Evolutionary conservation across 164 flowering plant genomes (phyloP).

Genomic region (Brasenia schreberi): DNA sequence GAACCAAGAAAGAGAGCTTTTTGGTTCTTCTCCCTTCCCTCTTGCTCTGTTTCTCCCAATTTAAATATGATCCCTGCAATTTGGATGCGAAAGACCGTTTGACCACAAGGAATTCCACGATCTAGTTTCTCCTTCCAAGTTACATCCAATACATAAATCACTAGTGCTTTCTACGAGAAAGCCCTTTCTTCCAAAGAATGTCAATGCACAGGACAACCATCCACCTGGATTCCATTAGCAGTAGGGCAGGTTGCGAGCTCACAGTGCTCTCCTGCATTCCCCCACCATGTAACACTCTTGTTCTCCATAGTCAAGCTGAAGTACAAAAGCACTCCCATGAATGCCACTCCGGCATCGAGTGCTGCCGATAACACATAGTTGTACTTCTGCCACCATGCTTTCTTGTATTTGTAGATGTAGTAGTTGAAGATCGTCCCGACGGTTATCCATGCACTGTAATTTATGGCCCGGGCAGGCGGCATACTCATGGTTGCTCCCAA

Average conservation of each 20-base stretch:
- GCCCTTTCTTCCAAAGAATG: too few relatives aligned
- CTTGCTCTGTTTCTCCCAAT: too few relatives aligned
- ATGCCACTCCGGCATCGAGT: constrained; percentile 18
- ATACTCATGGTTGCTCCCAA: constrained; percentile 15
- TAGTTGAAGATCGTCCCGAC: constrained; percentile 15
- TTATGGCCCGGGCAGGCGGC: constrained; percentile 15
- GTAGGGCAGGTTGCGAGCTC: constrained; percentile 19
- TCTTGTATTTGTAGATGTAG: constrained; percentile 12
- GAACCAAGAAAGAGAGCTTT: too few relatives aligned
- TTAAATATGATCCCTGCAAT: too few relatives aligned
- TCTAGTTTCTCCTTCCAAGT: too few relatives aligned
- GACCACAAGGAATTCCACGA: too few relatives aligned
- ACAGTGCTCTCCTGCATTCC: constrained; percentile 16
- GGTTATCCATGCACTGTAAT: constrained; percentile 13
- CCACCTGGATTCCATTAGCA: constrained; percentile 15
- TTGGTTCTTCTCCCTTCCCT: too few relatives aligned
- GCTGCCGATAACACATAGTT: constrained; percentile 22
- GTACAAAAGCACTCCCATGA: constrained; percentile 15
- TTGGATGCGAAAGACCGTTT: too few relatives aligned
- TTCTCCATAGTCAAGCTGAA: constrained; percentile 6
- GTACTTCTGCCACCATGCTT: constrained; percentile 21
- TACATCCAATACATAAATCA: too few relatives aligned
- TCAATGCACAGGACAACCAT: constrained; percentile 13
- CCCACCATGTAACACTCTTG: constrained; percentile 17
- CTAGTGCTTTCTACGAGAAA: too few relatives aligned